Evolutionary conservation across 495 filamentous ascomycete species (phyloP).

Genomic region (Elaphomyces granulatus): DNA sequence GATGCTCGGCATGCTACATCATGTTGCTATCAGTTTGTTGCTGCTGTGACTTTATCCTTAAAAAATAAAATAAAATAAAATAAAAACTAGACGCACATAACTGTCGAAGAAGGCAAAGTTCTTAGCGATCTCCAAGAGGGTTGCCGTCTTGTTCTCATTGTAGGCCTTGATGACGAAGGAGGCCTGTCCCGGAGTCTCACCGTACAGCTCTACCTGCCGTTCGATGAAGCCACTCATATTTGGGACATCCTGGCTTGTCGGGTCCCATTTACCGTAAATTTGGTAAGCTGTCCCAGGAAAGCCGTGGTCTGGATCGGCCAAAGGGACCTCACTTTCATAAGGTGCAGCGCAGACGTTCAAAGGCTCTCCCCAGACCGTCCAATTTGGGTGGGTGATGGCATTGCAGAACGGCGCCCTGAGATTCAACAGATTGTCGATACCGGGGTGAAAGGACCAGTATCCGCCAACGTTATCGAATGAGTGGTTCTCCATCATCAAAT

Average conservation of each 20-base stretch:
- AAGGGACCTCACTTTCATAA: slow-evolving; percentile 26
- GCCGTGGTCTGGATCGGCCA: slow-evolving; percentile 27
- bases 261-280: slow-evolving; percentile 30
- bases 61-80: no score
- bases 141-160: slow-evolving; percentile 21
- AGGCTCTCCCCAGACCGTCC: slow-evolving; percentile 28
- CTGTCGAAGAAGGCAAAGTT: slow-evolving; percentile 31
- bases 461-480: slow-evolving; percentile 33
- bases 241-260: slow-evolving; percentile 21
- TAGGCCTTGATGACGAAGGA: slow-evolving; percentile 30
- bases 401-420: slow-evolving; percentile 20
- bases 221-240: slow-evolving; percentile 32
- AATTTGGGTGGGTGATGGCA: slow-evolving; percentile 30
- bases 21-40: slow-evolving; percentile 6
- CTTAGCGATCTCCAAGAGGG: slow-evolving; percentile 22
- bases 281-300: slow-evolving; percentile 28
- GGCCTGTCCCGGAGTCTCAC: slow-evolving; percentile 23
- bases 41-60: no score
- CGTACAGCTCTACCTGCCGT: slow-evolving; percentile 29
- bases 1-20: slow-evolving; percentile 23
- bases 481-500: slow-evolving; percentile 33
- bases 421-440: slow-evolving; percentile 28
- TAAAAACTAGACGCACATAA: slow-evolving; percentile 14
- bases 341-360: slow-evolving; percentile 27
- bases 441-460: slow-evolving; percentile 28